phyloP scores from a whole-genome alignment of 495 filamentous ascomycete genomes.

The Aspergillus indologenus region DNA sequence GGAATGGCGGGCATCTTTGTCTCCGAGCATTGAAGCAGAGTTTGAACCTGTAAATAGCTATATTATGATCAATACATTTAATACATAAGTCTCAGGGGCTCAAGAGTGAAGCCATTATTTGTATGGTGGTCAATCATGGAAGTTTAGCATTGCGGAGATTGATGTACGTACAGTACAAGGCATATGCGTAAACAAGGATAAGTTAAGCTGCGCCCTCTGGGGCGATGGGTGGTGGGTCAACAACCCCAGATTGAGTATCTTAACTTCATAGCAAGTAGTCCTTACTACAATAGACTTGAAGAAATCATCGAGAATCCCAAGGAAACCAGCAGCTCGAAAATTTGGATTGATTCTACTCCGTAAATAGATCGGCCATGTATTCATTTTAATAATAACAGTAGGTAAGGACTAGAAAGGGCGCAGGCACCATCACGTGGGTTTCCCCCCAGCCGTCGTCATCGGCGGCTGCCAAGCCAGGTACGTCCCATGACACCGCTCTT shows the following conservation, averaged over 20 bases:
- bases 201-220: not conserved
- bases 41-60: constrained; percentile 5
- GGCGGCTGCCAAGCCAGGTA: constrained; percentile 9
- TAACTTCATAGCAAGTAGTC: not conserved
- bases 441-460: not conserved
- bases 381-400: not conserved
- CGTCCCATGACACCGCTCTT: constrained; percentile 13
- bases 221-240: not conserved
- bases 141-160: no score
- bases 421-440: constrained; percentile 9
- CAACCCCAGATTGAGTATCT: not conserved
- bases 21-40: constrained; percentile 41
- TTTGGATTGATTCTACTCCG: no score
- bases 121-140: no score
- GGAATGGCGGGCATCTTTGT: constrained; percentile 56
- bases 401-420: not conserved
- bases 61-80: not conserved
- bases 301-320: not conserved
- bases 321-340: not conserved
- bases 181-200: no score
- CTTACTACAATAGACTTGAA: not conserved
- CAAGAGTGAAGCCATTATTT: not conserved
- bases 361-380: no score
- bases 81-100: not conserved
- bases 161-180: no score